Evolutionary conservation across 768 basidiomycete species (phyloP), one percentile per base, ranked within the genome.

Genomic region (Leccinum pellstonianum): DNA sequence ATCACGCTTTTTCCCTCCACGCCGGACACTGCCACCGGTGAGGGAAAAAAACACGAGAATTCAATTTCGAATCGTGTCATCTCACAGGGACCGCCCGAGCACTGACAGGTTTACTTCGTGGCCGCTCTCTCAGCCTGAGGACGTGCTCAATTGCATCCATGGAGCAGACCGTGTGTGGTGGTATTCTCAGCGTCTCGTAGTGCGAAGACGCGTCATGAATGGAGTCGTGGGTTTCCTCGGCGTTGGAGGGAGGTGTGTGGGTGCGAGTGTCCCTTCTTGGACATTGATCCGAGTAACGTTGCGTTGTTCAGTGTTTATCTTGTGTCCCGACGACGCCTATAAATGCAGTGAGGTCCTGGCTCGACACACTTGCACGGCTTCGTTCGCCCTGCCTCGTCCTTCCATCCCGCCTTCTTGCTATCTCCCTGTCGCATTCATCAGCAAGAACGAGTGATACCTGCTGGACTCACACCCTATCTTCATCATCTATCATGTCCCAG

Each of bases 401-500:
- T 17, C 19, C n/a, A 46, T 19, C 4, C 11, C 43, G 19, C 9
- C 19, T 19, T 46, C 43, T 17, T 46, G 43, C 10, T 5, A 19
- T 43, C 41, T 43, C 10, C 19, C 19, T 46, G 10, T 21, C 19
- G 2, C 43, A 46, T 21, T n/a, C 19, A 21, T 43, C n/a, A 43
- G n/a, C 41, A 43, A 43, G 11, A 46, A 46, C 43, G 19, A 19
- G 10, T 6, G 19, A 46, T 46, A 46, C 43, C 43, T 19, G 43
- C 43, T 19, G 43, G 5, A 19, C 11, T 46, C 43, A 46, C n/a
- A 19, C 43, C 19, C 5, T 46, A 46, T 5, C 19, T 3, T 46
- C 15, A 7, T 51, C 49, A 17, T 29, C 29, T n/a, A 14, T 38
- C 63, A 64, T 67, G 62, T 64, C 75, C 53, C 68, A 76, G 51